These are phyloP conservation scores for Alloteropsis angusta DNA, from an alignment of 202 grass and related monocot species.

Conservation along the genomic window DNA sequence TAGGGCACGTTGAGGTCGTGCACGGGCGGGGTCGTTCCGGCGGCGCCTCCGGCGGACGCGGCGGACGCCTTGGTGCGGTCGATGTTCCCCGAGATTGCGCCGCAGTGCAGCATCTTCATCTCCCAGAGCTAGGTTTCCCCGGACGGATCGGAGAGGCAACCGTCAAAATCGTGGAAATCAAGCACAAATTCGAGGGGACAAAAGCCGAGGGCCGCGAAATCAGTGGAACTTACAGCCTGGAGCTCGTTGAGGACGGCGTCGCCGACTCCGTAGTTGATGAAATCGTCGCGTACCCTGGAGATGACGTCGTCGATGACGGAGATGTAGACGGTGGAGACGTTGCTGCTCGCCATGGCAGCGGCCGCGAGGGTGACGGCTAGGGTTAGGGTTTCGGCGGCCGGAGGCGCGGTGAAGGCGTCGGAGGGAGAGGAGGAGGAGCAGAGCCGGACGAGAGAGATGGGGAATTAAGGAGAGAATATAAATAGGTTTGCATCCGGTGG, in stretches of 20 bases:
- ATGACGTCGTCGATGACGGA: slow-evolving; percentile 86
- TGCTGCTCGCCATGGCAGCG: slow-evolving; percentile 51
- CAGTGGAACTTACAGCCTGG: slow-evolving; percentile 56
- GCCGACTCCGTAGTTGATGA: slow-evolving; percentile 65
- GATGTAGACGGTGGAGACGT: slow-evolving; percentile 82
- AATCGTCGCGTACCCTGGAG: slow-evolving; percentile 74
- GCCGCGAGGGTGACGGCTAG: neutral
- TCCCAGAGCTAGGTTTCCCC: slow-evolving; percentile 76
- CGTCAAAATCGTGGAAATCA: slow-evolving; percentile 15
- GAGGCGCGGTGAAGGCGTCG: neutral
- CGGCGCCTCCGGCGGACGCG: neutral
- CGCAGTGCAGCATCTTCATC: slow-evolving; percentile 90
- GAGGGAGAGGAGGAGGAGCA: neutral
- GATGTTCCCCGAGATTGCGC: slow-evolving; percentile 58
- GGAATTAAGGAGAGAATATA: slow-evolving; percentile 89
- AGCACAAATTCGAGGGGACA: neutral
- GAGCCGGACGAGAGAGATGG: slow-evolving; percentile 41
- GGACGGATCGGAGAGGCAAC: slow-evolving; percentile 7
- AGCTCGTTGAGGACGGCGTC: slow-evolving; percentile 78
- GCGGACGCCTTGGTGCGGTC: slow-evolving; percentile 36
- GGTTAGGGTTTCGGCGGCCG: slow-evolving; percentile 16
- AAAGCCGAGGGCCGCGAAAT: neutral
- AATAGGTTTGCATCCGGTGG: slow-evolving; percentile 98
- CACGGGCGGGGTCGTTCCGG: slow-evolving; percentile 38
- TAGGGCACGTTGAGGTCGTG: slow-evolving; percentile 96